Percentiles rank a stretch among this genome's conserved stretches.
These are phyloP conservation scores for Tolypocladium amazonense DNA, from an alignment of 2,329 filamentous ascomycete species.

Conservation along the genomic window DNA sequence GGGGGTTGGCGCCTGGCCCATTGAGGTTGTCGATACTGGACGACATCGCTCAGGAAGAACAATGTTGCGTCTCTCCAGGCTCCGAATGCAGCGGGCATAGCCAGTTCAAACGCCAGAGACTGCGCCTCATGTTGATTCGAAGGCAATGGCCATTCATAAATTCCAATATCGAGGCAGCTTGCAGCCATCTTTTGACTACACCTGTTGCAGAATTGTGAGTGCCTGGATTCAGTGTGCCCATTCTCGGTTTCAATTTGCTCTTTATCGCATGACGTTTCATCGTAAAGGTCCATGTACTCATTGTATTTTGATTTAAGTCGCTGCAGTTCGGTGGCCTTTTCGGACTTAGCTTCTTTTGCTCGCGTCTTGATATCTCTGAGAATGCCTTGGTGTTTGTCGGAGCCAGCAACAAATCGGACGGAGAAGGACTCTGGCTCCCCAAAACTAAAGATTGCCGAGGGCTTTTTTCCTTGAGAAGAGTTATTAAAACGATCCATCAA, in stretches of 20 bases:
- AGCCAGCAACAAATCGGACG: not conserved
- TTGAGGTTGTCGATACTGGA: slow-evolving; percentile 9
- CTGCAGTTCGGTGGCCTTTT: not conserved
- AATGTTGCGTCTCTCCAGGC: slow-evolving; percentile 37
- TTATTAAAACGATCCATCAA: slow-evolving; percentile 15
- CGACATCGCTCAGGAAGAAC: slow-evolving; percentile 25
- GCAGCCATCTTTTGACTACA: not conserved
- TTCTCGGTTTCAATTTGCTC: not conserved
- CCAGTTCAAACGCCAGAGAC: slow-evolving; percentile 42
- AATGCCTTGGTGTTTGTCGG: not conserved
- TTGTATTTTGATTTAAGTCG: not conserved
- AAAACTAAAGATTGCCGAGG: not conserved
- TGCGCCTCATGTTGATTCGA: slow-evolving; percentile 17
- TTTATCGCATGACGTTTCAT: not conserved
- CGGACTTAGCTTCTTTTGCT: not conserved
- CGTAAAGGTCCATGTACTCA: not conserved
- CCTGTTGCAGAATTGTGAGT: not conserved
- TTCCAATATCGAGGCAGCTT: not conserved
- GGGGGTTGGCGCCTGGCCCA: not conserved
- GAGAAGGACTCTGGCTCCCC: slow-evolving; percentile 12
- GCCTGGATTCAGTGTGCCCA: not conserved
- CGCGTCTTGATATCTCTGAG: not conserved
- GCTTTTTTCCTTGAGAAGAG: not conserved
- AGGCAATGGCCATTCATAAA: slow-evolving; percentile 44
- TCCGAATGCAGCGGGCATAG: slow-evolving; percentile 25